Conservation (phyloP, 2,329 filamentous ascomycete species). For the Fusarium odoratissimum region DNA sequence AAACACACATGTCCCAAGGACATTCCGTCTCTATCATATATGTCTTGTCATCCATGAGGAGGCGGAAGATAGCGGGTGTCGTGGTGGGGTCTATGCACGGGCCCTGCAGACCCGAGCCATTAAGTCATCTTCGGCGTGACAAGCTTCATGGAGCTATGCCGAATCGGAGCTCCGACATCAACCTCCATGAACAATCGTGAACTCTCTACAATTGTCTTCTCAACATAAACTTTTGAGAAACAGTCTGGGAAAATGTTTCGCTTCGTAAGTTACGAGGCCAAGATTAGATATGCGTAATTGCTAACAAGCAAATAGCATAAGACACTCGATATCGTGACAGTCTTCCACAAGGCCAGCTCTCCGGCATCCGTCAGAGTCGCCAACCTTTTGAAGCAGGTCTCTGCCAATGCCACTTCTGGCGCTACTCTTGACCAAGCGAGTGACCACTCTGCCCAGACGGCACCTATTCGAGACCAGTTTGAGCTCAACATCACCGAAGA, state of each 20-base stretch:
- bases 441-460: constrained; percentile 75
- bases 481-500: constrained; percentile 87
- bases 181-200: constrained; percentile 24
- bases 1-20: background rate
- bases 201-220: background rate
- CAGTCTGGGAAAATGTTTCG: constrained; percentile 56
- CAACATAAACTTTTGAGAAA: background rate
- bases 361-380: constrained; percentile 79
- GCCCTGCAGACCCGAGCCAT: constrained; percentile 39
- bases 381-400: constrained; percentile 82
- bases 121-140: constrained; percentile 42
- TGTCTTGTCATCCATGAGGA: background rate
- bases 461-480: constrained; percentile 73
- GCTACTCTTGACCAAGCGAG: constrained; percentile 81
- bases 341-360: constrained; percentile 88
- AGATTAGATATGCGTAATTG: background rate
- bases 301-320: constrained; percentile 68
- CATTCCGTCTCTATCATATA: background rate
- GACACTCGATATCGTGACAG: constrained; percentile 89
- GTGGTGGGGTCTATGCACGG: constrained; percentile 37
- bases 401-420: constrained; percentile 73
- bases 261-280: constrained; percentile 54
- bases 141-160: constrained; percentile 46
- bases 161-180: constrained; percentile 41
- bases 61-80: constrained; percentile 17